phyloP scores from a whole-genome alignment of 2,329 filamentous ascomycete genomes.

The Diaporthe aspalathi region DNA sequence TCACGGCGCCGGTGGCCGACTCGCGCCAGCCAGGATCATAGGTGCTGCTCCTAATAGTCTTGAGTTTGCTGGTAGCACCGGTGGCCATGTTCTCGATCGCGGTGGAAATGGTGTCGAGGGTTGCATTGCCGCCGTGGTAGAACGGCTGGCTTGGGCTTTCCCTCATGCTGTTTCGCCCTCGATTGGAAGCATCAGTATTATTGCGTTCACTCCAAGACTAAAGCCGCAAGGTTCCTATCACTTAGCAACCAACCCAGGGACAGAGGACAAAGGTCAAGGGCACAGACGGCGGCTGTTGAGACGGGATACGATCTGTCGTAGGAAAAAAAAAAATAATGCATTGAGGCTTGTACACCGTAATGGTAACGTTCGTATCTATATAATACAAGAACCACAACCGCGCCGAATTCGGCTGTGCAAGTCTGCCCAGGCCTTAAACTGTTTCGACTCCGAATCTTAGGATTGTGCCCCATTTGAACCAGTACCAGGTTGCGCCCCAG shows the following conservation, averaged over 20 bases:
- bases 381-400: neutral
- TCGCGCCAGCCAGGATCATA: too few species aligned
- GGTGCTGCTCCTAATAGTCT: too few species aligned
- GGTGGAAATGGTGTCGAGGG: too few species aligned
- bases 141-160: neutral
- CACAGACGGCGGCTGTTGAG: neutral
- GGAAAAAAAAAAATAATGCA: constrained; percentile 3
- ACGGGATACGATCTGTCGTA: neutral
- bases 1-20: too few species aligned
- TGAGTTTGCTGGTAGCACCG: too few species aligned
- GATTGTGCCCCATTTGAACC: neutral
- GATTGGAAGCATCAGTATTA: too few species aligned
- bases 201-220: neutral
- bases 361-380: constrained; percentile 20
- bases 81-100: too few species aligned
- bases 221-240: neutral
- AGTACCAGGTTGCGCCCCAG: too few species aligned
- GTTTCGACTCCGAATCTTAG: neutral
- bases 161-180: neutral
- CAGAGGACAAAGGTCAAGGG: too few species aligned
- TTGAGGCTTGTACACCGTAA: neutral
- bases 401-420: neutral
- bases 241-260: too few species aligned
- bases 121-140: too few species aligned
- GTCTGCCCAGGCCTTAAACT: neutral